phyloP scores from a whole-genome alignment of 768 basidiomycete species.

The Pisolithus sp. region DNA sequence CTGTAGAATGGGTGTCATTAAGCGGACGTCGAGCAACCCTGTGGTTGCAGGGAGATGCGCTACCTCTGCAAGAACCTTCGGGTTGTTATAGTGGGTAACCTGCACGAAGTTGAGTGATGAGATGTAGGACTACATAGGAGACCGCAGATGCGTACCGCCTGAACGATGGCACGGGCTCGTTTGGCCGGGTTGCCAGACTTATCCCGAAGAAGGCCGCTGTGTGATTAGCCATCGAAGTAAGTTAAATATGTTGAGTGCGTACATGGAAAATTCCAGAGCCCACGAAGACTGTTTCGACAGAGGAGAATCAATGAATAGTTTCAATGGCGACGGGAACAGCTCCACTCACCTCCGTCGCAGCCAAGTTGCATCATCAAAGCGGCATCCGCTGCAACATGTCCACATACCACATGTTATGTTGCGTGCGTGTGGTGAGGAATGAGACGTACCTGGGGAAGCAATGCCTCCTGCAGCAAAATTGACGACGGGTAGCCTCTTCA shows the following conservation, averaged over 20 bases:
- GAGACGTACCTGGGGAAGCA: conserved; percentile 71
- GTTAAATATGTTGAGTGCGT: conserved; percentile 22
- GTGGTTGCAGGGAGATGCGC: conserved; percentile 4
- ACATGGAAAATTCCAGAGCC: conserved; percentile 97
- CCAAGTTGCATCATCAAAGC: conserved; percentile 99
- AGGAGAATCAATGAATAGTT: not conserved
- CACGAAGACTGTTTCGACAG: conserved; percentile 71
- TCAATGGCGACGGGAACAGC: not conserved
- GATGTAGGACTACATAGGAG: not conserved
- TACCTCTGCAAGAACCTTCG: conserved; percentile 86
- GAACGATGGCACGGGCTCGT: conserved; percentile 91
- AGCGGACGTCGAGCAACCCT: conserved; percentile 1
- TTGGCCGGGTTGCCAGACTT: conserved; percentile 92
- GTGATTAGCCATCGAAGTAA: not conserved
- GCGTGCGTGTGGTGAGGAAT: not conserved
- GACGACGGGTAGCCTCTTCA: conserved; percentile 91
- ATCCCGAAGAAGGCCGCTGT: not conserved
- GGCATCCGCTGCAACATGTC: conserved; percentile 62
- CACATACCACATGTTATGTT: not conserved
- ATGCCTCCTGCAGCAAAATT: conserved; percentile 96
- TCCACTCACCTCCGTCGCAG: conserved; percentile 80
- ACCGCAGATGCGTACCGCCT: conserved; percentile 57
- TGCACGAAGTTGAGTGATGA: conserved; percentile 21
- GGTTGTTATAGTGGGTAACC: conserved; percentile 94
- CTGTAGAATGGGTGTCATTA: conserved; percentile 24